Base-by-base conservation (phyloP, 805 yeast species). In the Ogataea thermomethanolica region DNA sequence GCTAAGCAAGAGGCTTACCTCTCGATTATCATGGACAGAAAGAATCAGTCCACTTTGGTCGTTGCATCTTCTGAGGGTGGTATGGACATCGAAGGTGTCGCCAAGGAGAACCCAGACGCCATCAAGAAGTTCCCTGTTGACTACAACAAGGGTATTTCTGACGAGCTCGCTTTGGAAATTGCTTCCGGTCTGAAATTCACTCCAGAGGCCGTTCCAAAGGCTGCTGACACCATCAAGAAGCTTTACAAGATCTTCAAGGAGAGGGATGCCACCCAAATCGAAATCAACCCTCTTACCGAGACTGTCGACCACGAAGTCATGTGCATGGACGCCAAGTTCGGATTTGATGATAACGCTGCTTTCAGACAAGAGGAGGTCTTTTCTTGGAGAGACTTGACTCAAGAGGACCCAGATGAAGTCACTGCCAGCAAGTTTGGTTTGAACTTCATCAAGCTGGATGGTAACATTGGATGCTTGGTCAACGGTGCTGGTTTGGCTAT, bases 401-500 rank as follows among this genome's bases (percentile, higher is more conserved):
- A 93, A 75, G 99, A 93, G 74, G 98, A 93, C 69, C 90, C 96
- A 37, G 93, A 91, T 69, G 99, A 91, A 72, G 88, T 88, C 55
- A 83, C 78, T 66, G 99, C 99, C 49, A 74, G 93, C 58, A 70
- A 87, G 67, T 84, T 79, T 61, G 93, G 89, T 58, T 79, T 93
- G 61, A 93, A 93, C 75, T 93, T 91, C 69, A 95, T 93, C 74
- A 93, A 93, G 74, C 81, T 93, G 64, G 95, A 91, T 63, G 99
- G 99, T 70, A 87, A 89, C 77, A 91, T 93, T 62, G 99, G 99
- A 58, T 91, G 96, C 75, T 76, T 93, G 49, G 99, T 93, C 66
- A 93, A 93, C 70, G 99, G 99, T 75, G 99, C 99, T 44, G 99
- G 99, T 69, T 79, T 93, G 65, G 99, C 99, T 59, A 93, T 93